phyloP scores from a whole-genome alignment of 306 rosid genomes.

The Vachellia pachyceras region DNA sequence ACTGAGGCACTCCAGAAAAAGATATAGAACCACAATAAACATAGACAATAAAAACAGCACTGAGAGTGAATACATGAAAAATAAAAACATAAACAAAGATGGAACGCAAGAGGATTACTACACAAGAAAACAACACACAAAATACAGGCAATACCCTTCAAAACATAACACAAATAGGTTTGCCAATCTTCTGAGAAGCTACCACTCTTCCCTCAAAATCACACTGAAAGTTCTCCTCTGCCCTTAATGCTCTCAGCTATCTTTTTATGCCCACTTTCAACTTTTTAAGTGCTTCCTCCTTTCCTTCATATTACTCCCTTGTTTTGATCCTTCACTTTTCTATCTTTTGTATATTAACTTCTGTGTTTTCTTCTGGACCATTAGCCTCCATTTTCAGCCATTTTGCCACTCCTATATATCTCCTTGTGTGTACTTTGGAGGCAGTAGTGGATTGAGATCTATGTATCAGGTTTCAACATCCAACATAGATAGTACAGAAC shows the following conservation, averaged over 20 bases:
- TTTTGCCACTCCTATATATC: background rate
- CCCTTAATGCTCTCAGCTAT: background rate
- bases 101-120: background rate
- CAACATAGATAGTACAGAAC: slow-evolving; percentile 3
- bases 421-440: background rate
- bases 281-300: background rate
- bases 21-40: background rate
- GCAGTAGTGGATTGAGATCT: background rate
- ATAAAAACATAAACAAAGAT: background rate
- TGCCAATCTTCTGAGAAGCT: background rate
- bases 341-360: background rate
- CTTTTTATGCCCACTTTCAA: background rate
- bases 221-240: background rate
- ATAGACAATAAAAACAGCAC: background rate
- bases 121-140: background rate
- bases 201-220: background rate
- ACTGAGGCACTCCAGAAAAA: background rate
- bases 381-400: background rate
- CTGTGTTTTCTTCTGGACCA: background rate
- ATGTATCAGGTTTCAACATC: background rate
- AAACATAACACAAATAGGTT: background rate
- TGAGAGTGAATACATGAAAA: background rate
- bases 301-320: background rate
- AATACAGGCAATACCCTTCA: background rate
- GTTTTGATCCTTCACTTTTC: background rate